Conservation (phyloP, 345 rosid species). For the Syzygium grande region DNA sequence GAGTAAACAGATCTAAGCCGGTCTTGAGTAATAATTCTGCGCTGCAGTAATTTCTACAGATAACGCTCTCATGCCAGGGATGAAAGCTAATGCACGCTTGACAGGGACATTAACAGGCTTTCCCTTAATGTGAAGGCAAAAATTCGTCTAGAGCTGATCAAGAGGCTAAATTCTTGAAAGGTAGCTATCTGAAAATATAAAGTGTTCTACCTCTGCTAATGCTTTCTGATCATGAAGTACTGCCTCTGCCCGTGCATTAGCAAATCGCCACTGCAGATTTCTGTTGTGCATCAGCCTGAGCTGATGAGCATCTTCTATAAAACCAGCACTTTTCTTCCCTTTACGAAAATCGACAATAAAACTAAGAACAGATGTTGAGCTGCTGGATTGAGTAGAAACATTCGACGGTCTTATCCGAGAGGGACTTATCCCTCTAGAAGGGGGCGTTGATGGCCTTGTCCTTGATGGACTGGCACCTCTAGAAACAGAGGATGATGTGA, state of each 20-base stretch:
- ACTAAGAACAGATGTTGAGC: conserved; percentile 76
- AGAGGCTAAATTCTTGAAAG: not conserved
- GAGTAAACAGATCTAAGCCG: not conserved
- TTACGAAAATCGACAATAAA: conserved; percentile 76
- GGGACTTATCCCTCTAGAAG: conserved; percentile 77
- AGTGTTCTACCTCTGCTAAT: conserved; percentile 64
- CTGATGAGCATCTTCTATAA: conserved; percentile 89
- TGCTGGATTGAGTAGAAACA: conserved; percentile 40
- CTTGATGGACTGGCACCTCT: conserved; percentile 32
- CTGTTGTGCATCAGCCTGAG: conserved; percentile 75
- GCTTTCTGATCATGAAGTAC: conserved; percentile 57
- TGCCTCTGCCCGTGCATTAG: conserved; percentile 67
- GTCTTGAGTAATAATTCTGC: not conserved
- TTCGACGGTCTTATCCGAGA: conserved; percentile 61
- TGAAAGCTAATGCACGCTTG: not conserved
- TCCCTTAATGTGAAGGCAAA: not conserved
- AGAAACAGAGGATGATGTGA: conserved; percentile 30
- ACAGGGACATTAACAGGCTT: not conserved
- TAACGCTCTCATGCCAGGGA: not conserved
- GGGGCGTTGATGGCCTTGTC: conserved; percentile 60
- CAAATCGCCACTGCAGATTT: conserved; percentile 87
- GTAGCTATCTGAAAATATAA: not conserved
- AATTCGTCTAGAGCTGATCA: not conserved
- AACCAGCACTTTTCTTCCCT: conserved; percentile 56
- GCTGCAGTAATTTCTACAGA: not conserved